A percentile compares a stretch with the other conserved stretches of the same genome.
phyloP scores from a whole-genome alignment of 2,329 filamentous ascomycete species.

The Tympanopsis confertula region DNA sequence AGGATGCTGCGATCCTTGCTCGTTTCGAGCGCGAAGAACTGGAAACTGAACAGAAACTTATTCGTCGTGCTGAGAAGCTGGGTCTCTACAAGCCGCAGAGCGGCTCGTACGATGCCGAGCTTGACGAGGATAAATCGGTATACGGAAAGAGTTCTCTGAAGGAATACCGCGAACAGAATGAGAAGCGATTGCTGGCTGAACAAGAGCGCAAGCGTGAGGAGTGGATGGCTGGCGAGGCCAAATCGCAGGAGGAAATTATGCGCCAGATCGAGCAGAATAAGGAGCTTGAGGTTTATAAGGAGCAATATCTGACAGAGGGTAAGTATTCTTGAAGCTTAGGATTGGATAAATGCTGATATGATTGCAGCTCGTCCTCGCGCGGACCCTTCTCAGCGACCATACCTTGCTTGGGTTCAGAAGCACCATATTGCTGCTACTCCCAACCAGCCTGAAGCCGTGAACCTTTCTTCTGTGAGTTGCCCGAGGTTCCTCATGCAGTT shows the following conservation, averaged over 20 bases:
- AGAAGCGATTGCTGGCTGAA: not conserved
- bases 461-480: slow-evolving; percentile 25
- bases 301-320: not conserved
- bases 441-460: slow-evolving; percentile 16
- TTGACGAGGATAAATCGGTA: not conserved
- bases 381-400: slow-evolving; percentile 21
- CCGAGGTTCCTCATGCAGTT: no score
- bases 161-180: not conserved
- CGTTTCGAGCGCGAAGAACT: not conserved
- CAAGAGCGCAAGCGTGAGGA: not conserved
- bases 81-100: not conserved
- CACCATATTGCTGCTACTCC: slow-evolving; percentile 23
- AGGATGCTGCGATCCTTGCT: not conserved
- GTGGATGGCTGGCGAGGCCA: not conserved
- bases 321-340: not conserved
- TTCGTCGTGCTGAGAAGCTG: not conserved
- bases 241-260: not conserved
- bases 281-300: not conserved
- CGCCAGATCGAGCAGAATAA: not conserved
- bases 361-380: slow-evolving; percentile 21
- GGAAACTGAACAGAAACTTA: not conserved
- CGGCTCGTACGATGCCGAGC: not conserved
- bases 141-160: not conserved
- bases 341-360: not conserved
- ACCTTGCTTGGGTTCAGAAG: slow-evolving; percentile 27